Evolutionary conservation across 257 asterid species (phyloP), one percentile per base, ranked within the genome.

Genomic region (Solanum paucissectum): DNA sequence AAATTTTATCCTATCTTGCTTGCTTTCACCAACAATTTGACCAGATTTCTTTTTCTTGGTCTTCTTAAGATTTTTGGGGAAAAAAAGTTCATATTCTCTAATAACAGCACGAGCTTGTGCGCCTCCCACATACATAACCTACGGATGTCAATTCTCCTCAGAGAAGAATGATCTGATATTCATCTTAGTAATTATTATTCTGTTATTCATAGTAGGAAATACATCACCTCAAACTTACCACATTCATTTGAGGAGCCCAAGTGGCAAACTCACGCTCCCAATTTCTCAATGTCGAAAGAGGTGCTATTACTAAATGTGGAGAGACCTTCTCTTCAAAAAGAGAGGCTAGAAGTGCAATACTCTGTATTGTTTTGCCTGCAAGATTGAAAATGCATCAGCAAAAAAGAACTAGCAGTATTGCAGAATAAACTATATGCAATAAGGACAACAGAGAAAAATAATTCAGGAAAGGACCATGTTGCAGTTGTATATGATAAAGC

Each of bases 201-300:
- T 46, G 40, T 66, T 79, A 81, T 46, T 81, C 68, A 46, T 29
- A 46, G 68, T 44, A 81, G 27, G 42, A 49, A 81, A 46, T 27
- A 81, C 29, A 79, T 44, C 25, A 49, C 20, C 85, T 81, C 85
- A 86, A 91, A 94, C 99, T 92, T 94, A 97, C 99, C 86, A 97
- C 99, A 93, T 97, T 97, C 98, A 97, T 92, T 62, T 97, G 98
- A 87, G 99, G 99, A 88, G 99, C 99, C 99, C 99, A 97, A 86
- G 94, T 92, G 90, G 99, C 96, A 92, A 97, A 97, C 91, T 97
- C 99, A 85, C 99, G 99, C 86, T 97, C 99, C 99, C 99, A 97
- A 90, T 97, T 97, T 93, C 99, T 95, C 92, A 97, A 91, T 40
- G 99, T 97, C 55, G 99, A 97, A 86, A 97, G 98, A 55, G 99